Evolutionary conservation across 1,284 basidiomycete genomes (phyloP), one percentile per base, ranked within the genome.

Genomic region (Cerioporus squamosus): DNA sequence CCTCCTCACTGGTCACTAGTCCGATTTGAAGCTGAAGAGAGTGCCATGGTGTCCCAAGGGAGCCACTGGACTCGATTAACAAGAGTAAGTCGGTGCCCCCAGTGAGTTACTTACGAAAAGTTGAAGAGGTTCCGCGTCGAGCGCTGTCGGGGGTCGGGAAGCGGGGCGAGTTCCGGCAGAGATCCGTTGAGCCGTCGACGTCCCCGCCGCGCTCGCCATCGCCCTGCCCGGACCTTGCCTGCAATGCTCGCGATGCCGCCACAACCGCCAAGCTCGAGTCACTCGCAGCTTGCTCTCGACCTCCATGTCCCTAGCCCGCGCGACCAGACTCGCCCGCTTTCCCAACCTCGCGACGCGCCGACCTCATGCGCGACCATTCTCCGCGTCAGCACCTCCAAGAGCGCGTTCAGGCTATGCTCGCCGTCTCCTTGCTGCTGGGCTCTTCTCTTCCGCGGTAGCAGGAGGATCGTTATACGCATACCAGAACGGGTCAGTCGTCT

Each of bases 391-490:
- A 15, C 23, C 44, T 10, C 44, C 44, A 0, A 42, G 46, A 31
- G 2, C 47, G n/a, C 47, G 38, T 12, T 24, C 50, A 2, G 23
- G 51, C 24, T 51, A 17, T 5, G 20, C 58, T 7, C 52, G 57
- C 20, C 60, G 59, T 33, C 33, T 61, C 15, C 39, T 54, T 20
- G 47, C 51, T 2, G 24, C 58, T n/a, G 61, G 62, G 1, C 26
- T 68, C 2, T 47, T 44, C 1, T 62, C 64, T 1, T 58, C 61
- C 8, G 56, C 53, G 8, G 20, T 61, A 1, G 45, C 62, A 17
- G 60, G 61, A 15, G 53, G 53, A 10, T 53, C 64, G 7, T 23
- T 68, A 12, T 46, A 64, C 20, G 40, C 53, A 1, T 59, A 53
- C 23, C 44, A 47, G 38, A 36, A 33, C 20, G 26, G 17, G 14